Conservation (phyloP, 2,329 filamentous ascomycete genomes). For the Colletotrichum euphorbiae region DNA sequence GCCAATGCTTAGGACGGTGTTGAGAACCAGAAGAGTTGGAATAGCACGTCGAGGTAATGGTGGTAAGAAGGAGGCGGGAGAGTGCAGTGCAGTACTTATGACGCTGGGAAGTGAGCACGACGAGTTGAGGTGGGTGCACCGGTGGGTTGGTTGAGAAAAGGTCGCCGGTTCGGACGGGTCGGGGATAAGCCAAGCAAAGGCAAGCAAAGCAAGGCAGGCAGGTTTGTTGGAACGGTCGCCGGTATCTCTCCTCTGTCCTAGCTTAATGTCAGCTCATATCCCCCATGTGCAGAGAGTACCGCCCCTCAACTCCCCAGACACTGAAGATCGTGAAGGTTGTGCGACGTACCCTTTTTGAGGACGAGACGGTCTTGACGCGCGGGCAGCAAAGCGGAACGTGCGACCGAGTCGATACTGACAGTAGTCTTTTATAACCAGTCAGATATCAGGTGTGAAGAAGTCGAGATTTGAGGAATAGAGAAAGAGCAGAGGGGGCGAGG, state of each 20-base stretch:
- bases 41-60: not conserved
- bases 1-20: not conserved
- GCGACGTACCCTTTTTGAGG: conserved; percentile 1
- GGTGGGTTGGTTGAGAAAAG: no score
- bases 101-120: not conserved
- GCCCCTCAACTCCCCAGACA: not conserved
- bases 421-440: conserved; percentile 16
- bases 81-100: not conserved
- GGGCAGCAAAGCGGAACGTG: conserved; percentile 13
- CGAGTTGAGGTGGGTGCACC: not conserved
- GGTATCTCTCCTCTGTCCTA: conserved; percentile 9
- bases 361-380: conserved; percentile 25
- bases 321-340: not conserved
- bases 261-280: conserved; percentile 10
- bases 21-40: conserved; percentile 9
- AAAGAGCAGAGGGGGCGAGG: not conserved
- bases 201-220: not conserved
- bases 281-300: no score
- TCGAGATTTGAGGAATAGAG: not conserved
- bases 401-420: not conserved
- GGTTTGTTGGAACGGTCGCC: not conserved
- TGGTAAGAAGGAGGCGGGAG: not conserved
- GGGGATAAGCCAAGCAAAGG: conserved; percentile 8
- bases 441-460: conserved; percentile 3
- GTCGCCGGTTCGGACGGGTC: conserved; percentile 33